Evolutionary conservation across 2,329 filamentous ascomycete genomes (phyloP), one percentile per base, ranked within the genome.

Genomic region (Intubia oerlemansii): DNA sequence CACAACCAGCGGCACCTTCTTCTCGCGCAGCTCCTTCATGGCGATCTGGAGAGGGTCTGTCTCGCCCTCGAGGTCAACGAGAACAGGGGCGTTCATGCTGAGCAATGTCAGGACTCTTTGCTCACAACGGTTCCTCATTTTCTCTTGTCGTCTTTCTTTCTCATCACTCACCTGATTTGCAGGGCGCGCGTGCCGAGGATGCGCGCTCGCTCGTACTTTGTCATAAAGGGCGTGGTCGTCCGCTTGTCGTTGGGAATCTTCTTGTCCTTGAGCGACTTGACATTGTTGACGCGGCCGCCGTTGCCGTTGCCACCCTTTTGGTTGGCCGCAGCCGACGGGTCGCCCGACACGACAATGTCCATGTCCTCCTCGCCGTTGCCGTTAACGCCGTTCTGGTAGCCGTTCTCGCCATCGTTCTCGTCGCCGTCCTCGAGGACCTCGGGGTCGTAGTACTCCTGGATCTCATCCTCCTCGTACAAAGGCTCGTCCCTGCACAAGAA

Each of bases 41-140:
- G 88, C 88, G 47, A 98, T 95, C 53, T 93, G 82, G 32, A 98
- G 60, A 25, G 88, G 88, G 56, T 98, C 88, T 29, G 88, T 95
- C 61, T 95, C 85, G 45, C 88, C 88, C 52, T 95, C 88, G 19
- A 93, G 66, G 47, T 98, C 88, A 29, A 98, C 88, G 25, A 98
- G 64, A 17, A 95, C 84, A 4, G 88, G 88, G 34, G 88, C 88
- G 51, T 95, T 95, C 74, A 93, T 91, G 57, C 88, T 91, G 41
- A n/a, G n/a, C n/a, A n/a, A n/a, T n/a, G n/a, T n/a, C n/a, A n/a
- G n/a, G n/a, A n/a, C n/a, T n/a, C n/a, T n/a, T n/a, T n/a, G n/a
- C n/a, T n/a, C n/a, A n/a, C n/a, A n/a, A n/a, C n/a, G n/a, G n/a
- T 7, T 10, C 21, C 10, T 11, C 21, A 9, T 23, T n/a, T 23